Conservation (phyloP, 2,329 filamentous ascomycete genomes). For the Aspergillus sp. region DNA sequence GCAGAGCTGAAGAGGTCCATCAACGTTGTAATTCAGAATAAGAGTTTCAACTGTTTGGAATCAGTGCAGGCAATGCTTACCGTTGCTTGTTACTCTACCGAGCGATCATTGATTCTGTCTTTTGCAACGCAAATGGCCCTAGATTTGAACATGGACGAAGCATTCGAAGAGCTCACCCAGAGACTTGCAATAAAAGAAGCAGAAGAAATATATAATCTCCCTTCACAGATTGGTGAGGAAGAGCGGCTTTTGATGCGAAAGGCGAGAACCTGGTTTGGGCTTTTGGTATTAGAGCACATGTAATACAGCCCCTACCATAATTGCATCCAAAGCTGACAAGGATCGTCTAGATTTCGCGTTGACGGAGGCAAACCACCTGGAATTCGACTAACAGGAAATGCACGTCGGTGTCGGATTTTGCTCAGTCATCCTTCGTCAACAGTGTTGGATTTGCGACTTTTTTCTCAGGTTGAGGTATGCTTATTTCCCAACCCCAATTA, state of each 20-base stretch:
- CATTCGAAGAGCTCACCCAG: slow-evolving; percentile 37
- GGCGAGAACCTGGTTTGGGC: slow-evolving; percentile 48
- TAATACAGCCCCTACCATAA: slow-evolving; percentile 4
- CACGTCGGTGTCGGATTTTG: slow-evolving; percentile 43
- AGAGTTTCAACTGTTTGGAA: slow-evolving; percentile 39
- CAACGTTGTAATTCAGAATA: slow-evolving; percentile 41
- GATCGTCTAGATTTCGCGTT: slow-evolving; percentile 30
- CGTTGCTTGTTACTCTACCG: slow-evolving; percentile 50
- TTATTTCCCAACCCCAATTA: background rate
- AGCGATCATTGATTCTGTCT: slow-evolving; percentile 47
- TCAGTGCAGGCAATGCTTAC: slow-evolving; percentile 50
- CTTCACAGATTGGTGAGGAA: slow-evolving; percentile 7
- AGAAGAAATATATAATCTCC: slow-evolving; percentile 11
- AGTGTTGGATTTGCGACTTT: slow-evolving; percentile 46
- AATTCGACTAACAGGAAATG: slow-evolving; percentile 31
- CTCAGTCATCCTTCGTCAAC: slow-evolving; percentile 41
- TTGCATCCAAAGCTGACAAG: slow-evolving; percentile 1
- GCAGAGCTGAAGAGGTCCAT: slow-evolving; percentile 43
- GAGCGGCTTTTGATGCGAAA: slow-evolving; percentile 38
- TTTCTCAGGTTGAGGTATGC: slow-evolving; percentile 47
- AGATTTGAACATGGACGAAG: slow-evolving; percentile 42
- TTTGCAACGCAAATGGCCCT: slow-evolving; percentile 49
- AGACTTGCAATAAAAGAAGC: slow-evolving; percentile 21
- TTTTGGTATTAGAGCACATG: slow-evolving; percentile 51
- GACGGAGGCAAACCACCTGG: slow-evolving; percentile 43